A percentile compares a stretch with the other conserved stretches of the same genome.
phyloP scores from a whole-genome alignment of 1,139 yeast genomes.

The Taphrina wiesneri region DNA sequence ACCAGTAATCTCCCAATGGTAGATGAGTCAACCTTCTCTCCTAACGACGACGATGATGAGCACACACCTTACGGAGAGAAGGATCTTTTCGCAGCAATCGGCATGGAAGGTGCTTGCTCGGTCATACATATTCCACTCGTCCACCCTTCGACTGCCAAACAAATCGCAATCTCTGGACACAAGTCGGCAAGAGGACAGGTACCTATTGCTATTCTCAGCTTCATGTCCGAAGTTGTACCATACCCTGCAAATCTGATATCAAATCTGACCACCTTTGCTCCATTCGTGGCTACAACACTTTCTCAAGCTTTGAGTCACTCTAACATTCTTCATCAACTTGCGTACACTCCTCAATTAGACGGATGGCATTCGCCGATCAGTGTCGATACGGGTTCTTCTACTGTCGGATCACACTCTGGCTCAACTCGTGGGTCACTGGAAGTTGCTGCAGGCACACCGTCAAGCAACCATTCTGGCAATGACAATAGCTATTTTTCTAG shows the following conservation, averaged over 20 bases:
- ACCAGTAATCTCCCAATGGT: slow-evolving; percentile 38
- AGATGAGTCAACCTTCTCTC: slow-evolving; percentile 26
- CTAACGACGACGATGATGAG: slow-evolving; percentile 13
- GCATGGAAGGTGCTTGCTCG: slow-evolving; percentile 45
- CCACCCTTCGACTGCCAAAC: slow-evolving; percentile 38
- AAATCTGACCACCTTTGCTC: slow-evolving; percentile 43
- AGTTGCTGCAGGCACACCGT: slow-evolving; percentile 22
- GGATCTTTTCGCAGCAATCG: slow-evolving; percentile 35
- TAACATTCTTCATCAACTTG: slow-evolving; percentile 39
- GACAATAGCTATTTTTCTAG: slow-evolving; percentile 19
- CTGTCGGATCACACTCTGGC: slow-evolving; percentile 3
- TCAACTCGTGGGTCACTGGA: not conserved
- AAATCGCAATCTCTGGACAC: slow-evolving; percentile 33
- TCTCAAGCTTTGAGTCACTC: slow-evolving; percentile 45
- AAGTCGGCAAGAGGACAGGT: slow-evolving; percentile 39
- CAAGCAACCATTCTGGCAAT: slow-evolving; percentile 1
- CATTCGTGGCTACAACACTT: slow-evolving; percentile 45
- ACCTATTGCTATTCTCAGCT: slow-evolving; percentile 46
- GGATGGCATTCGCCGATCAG: slow-evolving; percentile 19
- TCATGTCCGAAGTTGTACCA: slow-evolving; percentile 45
- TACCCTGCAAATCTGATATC: slow-evolving; percentile 43
- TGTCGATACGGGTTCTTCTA: slow-evolving; percentile 16
- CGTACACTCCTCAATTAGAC: slow-evolving; percentile 31
- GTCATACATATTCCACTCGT: slow-evolving; percentile 45
- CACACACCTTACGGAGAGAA: slow-evolving; percentile 27